Percentiles rank a stretch among this genome's conserved stretches.
Evolutionary conservation across 2,329 filamentous ascomycete genomes (phyloP).

Genomic region (Penicillium sp.): DNA sequence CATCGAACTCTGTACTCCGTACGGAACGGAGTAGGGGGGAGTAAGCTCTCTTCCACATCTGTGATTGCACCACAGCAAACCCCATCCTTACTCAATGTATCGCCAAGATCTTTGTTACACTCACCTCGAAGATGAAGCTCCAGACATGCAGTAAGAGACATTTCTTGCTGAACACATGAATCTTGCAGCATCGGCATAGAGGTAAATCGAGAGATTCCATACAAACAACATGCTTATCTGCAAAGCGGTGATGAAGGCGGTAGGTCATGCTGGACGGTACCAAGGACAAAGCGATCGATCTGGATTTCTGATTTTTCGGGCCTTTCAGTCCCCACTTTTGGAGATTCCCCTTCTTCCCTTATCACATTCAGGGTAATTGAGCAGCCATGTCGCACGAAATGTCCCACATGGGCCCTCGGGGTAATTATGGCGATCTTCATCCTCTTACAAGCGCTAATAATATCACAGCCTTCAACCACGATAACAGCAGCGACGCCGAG

Average conservation of each 20-base stretch:
- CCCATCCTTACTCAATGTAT: no score
- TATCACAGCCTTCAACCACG: conserved; percentile 72
- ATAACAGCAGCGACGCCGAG: conserved; percentile 67
- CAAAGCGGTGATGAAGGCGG: neutral
- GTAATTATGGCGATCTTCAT: conserved; percentile 26
- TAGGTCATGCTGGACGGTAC: neutral
- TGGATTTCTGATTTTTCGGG: conserved; percentile 25
- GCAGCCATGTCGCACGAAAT: conserved; percentile 44
- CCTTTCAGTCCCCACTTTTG: conserved; percentile 19
- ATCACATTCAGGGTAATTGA: neutral
- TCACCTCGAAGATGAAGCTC: no score
- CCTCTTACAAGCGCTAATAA: neutral
- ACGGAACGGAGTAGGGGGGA: no score
- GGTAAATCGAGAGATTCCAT: neutral
- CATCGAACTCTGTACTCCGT: no score
- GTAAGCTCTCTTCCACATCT: no score
- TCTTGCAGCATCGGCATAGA: neutral
- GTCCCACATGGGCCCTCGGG: conserved; percentile 43
- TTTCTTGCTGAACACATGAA: no score
- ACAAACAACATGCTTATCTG: neutral
- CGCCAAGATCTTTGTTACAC: no score
- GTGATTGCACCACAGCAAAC: no score
- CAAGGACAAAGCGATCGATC: conserved; percentile 18
- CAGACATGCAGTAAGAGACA: no score
- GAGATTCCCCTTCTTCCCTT: conserved; percentile 1